A percentile compares a stretch with the other conserved stretches of the same genome.
Evolutionary conservation across 768 basidiomycete genomes (phyloP).

Genomic region (Kwoniella heveanensis): DNA sequence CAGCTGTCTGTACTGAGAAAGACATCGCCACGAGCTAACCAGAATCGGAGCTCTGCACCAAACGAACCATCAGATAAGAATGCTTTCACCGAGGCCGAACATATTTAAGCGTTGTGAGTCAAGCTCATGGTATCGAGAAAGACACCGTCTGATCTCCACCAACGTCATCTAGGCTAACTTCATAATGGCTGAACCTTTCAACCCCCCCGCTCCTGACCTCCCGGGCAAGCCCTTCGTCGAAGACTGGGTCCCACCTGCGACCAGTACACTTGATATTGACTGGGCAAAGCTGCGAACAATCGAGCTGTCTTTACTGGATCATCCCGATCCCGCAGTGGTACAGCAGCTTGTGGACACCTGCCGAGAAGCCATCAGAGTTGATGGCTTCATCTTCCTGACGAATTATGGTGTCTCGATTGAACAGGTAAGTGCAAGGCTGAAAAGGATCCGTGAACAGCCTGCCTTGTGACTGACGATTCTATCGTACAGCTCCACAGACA

Average conservation of each 20-base stretch:
- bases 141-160: too few relatives aligned
- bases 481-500: conserved; percentile 20
- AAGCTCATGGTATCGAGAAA: too few relatives aligned
- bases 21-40: too few relatives aligned
- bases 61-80: too few relatives aligned
- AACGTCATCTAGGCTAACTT: background rate
- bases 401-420: conserved; percentile 27
- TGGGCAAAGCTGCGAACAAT: conserved; percentile 26
- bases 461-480: too few relatives aligned
- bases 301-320: conserved; percentile 27
- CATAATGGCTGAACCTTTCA: conserved; percentile 2
- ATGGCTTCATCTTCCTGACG: conserved; percentile 28
- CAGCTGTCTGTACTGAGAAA: too few relatives aligned
- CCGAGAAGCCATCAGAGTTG: conserved; percentile 23
- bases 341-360: conserved; percentile 17
- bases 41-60: too few relatives aligned
- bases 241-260: conserved; percentile 16
- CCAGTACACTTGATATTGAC: conserved; percentile 8
- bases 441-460: too few relatives aligned
- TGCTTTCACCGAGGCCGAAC: too few relatives aligned
- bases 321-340: conserved; percentile 9
- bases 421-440: too few relatives aligned
- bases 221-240: conserved; percentile 14
- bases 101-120: too few relatives aligned
- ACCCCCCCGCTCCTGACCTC: background rate